Evolutionary conservation across 2,329 filamentous ascomycete genomes (phyloP).

Genomic region (Ophiostoma angusticollis): DNA sequence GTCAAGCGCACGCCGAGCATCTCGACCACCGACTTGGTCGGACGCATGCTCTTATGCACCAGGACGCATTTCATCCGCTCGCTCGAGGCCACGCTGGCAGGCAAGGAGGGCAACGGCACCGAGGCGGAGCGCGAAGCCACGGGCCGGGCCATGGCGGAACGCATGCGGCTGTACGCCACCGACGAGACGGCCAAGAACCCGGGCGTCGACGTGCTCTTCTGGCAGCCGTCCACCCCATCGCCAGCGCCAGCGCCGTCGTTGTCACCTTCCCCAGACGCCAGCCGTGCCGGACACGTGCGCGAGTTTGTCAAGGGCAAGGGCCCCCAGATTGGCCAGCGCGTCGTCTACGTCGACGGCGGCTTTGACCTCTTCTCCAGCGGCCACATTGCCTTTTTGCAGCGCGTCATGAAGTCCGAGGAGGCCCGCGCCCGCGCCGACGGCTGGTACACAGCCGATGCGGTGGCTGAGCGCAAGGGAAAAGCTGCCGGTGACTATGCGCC

Average conservation of each 20-base stretch:
- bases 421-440: slow-evolving; percentile 51
- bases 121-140: slow-evolving; percentile 49
- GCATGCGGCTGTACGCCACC: slow-evolving; percentile 76
- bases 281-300: no score
- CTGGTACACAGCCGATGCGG: slow-evolving; percentile 59
- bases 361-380: slow-evolving; percentile 96
- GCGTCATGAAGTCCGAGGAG: slow-evolving; percentile 63
- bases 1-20: slow-evolving; percentile 95
- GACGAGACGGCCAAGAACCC: slow-evolving; percentile 69
- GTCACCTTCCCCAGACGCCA: no score
- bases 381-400: slow-evolving; percentile 85
- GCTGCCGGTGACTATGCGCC: slow-evolving; percentile 61
- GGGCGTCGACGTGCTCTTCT: slow-evolving; percentile 77
- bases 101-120: slow-evolving; percentile 59
- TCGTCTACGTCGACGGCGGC: slow-evolving; percentile 92
- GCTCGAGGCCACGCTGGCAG: slow-evolving; percentile 53
- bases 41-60: slow-evolving; percentile 94
- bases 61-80: slow-evolving; percentile 84
- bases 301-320: slow-evolving; percentile 58
- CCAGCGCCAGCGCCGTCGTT: neutral
- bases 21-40: slow-evolving; percentile 94
- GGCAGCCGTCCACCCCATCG: slow-evolving; percentile 30
- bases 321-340: slow-evolving; percentile 62
- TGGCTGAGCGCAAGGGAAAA: slow-evolving; percentile 48
- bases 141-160: slow-evolving; percentile 57